phyloP scores from a whole-genome alignment of 768 basidiomycete genomes.

The Thelephora aurantiotincta region DNA sequence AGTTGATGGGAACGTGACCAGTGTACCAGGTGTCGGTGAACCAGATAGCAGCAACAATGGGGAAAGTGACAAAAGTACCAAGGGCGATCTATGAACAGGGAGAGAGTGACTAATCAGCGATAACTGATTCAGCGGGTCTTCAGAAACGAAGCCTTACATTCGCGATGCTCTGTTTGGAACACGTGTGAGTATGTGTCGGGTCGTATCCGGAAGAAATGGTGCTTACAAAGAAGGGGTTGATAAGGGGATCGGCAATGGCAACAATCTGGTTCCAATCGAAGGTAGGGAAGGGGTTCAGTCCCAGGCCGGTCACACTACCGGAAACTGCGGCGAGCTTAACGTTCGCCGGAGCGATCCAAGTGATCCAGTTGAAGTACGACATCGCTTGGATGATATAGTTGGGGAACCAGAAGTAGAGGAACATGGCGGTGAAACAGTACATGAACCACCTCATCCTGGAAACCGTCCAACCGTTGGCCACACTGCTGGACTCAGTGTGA shows the following conservation, averaged over 20 bases:
- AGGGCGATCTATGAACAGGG: not conserved
- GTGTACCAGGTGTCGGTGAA: constrained; percentile 19
- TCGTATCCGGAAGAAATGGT: not conserved
- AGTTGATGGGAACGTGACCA: constrained; percentile 63
- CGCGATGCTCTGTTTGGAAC: not conserved
- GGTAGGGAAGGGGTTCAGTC: constrained; percentile 60
- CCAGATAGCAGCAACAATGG: not conserved
- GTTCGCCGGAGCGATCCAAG: constrained; percentile 82
- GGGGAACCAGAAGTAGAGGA: not conserved
- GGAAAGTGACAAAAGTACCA: not conserved
- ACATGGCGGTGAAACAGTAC: not conserved
- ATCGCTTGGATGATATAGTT: constrained; percentile 48
- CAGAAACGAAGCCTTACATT: not conserved
- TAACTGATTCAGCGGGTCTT: not conserved
- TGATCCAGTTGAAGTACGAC: constrained; percentile 80
- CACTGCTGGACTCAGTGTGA: not conserved
- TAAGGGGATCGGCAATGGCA: constrained; percentile 61
- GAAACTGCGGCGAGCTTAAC: constrained; percentile 59
- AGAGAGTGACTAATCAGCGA: not conserved
- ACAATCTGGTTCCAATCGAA: constrained; percentile 82
- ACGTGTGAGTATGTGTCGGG: too few relatives aligned
- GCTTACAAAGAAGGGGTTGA: constrained; percentile 35
- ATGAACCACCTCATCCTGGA: not conserved
- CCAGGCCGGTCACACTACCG: constrained; percentile 59
- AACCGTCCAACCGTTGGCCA: not conserved